Conservation (phyloP, 371 early-diverging fungal species). For the Mucor irregularis region DNA sequence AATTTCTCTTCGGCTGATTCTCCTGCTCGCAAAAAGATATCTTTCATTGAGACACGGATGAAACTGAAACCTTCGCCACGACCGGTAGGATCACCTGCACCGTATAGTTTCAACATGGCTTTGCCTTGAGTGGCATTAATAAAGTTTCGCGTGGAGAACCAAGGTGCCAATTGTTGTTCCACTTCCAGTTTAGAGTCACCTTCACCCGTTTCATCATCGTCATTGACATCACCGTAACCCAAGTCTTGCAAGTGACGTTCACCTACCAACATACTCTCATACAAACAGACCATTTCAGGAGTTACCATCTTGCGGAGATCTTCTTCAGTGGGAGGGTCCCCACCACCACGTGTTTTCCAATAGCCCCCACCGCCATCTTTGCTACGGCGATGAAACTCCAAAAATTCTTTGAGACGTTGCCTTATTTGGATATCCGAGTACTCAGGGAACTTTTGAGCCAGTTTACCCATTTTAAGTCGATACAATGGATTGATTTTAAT, state of each 20-base stretch:
- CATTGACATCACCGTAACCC: slow-evolving; percentile 77
- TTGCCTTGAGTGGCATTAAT: slow-evolving; percentile 89
- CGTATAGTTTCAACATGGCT: slow-evolving; percentile 91
- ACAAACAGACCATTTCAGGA: slow-evolving; percentile 98
- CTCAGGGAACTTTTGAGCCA: slow-evolving; percentile 82
- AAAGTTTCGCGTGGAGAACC: slow-evolving; percentile 98
- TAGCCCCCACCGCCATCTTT: slow-evolving; percentile 79
- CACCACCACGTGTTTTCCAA: slow-evolving; percentile 89
- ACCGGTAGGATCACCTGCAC: slow-evolving; percentile 98
- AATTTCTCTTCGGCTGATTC: slow-evolving; percentile 84
- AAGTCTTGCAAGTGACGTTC: slow-evolving; percentile 94
- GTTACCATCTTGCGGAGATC: slow-evolving; percentile 94
- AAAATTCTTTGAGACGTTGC: slow-evolving; percentile 94
- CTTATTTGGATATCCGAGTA: slow-evolving; percentile 85
- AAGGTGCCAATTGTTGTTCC: slow-evolving; percentile 95
- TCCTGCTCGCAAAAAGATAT: slow-evolving; percentile 90
- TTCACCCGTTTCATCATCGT: slow-evolving; percentile 68
- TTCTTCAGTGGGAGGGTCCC: slow-evolving; percentile 88
- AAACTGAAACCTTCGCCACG: slow-evolving; percentile 99
- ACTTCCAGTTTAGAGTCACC: slow-evolving; percentile 79
- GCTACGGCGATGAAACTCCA: slow-evolving; percentile 91
- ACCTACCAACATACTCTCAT: slow-evolving; percentile 96
- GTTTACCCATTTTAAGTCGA: slow-evolving; percentile 75
- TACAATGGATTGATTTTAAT: slow-evolving; percentile 78
- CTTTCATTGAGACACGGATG: slow-evolving; percentile 96